Evolutionary conservation across 441 rosid genomes (phyloP).

Genomic region (Eruca vesicaria): DNA sequence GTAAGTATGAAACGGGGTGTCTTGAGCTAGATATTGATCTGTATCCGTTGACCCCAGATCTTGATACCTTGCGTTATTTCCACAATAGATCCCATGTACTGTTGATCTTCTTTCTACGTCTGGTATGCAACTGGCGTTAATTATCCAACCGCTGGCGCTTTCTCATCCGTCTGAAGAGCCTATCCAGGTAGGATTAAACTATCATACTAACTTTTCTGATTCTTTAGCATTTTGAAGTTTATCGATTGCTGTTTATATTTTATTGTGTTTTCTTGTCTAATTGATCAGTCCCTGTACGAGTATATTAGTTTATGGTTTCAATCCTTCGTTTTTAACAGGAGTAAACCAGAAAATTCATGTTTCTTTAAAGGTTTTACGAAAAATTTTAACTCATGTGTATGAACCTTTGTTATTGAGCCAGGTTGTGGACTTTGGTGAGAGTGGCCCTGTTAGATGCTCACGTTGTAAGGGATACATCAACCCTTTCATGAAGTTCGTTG

Average conservation of each 20-base stretch:
- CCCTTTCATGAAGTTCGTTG: constrained; percentile 80
- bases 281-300: not conserved
- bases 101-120: constrained; percentile 77
- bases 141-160: constrained; percentile 81
- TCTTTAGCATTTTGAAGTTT: not conserved
- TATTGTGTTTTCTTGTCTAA: not conserved
- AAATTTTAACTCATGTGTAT: not conserved
- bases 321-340: not conserved
- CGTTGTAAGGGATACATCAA: constrained; percentile 88
- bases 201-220: constrained; percentile 12
- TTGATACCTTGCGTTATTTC: constrained; percentile 1
- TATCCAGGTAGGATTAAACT: constrained; percentile 51
- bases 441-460: constrained; percentile 83
- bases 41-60: not conserved
- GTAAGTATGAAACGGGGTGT: constrained; percentile 28
- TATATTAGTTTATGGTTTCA: not conserved
- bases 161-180: constrained; percentile 87
- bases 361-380: not conserved
- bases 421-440: constrained; percentile 84
- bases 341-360: not conserved
- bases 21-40: constrained; percentile 13
- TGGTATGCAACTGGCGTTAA: constrained; percentile 73
- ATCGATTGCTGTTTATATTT: not conserved
- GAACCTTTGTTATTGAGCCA: constrained; percentile 31
- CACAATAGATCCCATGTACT: constrained; percentile 72